Evolutionary conservation across 176 grass and related monocot species (phyloP).

Genomic region (Aechmea fasciata): DNA sequence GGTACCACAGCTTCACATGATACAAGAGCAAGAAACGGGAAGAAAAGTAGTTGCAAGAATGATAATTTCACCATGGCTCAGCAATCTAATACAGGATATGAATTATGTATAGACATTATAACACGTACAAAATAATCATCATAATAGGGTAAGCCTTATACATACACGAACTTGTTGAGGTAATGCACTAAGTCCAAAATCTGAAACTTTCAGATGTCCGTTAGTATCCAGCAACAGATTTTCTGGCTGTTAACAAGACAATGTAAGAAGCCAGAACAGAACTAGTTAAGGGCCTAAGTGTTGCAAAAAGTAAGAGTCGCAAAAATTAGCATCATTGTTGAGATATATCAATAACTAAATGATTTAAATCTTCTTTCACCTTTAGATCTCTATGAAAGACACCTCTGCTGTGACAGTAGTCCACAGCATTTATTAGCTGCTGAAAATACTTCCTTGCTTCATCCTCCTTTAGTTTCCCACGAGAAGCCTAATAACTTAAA

Average conservation of each 20-base stretch:
- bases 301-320: slow-evolving; percentile 9
- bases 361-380: slow-evolving; percentile 23
- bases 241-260: slow-evolving; percentile 49
- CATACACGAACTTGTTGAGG: slow-evolving; percentile 89
- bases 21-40: background rate
- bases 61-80: background rate
- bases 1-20: background rate
- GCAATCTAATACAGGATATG: background rate
- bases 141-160: background rate
- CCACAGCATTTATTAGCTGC: slow-evolving; percentile 91
- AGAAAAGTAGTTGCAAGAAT: background rate
- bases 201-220: slow-evolving; percentile 80
- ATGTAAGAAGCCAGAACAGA: background rate
- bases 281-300: background rate
- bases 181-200: slow-evolving; percentile 92
- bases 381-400: slow-evolving; percentile 94
- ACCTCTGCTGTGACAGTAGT: slow-evolving; percentile 96
- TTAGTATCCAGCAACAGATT: slow-evolving; percentile 77
- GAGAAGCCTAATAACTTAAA: slow-evolving; percentile 40
- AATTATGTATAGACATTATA: background rate
- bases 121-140: background rate
- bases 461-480: slow-evolving; percentile 82
- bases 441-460: slow-evolving; percentile 98
- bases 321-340: slow-evolving; percentile 8
- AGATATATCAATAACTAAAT: background rate